These are phyloP conservation scores for Trichophyton equinum DNA, from an alignment of 2,329 filamentous ascomycete genomes.

Conservation along the genomic window DNA sequence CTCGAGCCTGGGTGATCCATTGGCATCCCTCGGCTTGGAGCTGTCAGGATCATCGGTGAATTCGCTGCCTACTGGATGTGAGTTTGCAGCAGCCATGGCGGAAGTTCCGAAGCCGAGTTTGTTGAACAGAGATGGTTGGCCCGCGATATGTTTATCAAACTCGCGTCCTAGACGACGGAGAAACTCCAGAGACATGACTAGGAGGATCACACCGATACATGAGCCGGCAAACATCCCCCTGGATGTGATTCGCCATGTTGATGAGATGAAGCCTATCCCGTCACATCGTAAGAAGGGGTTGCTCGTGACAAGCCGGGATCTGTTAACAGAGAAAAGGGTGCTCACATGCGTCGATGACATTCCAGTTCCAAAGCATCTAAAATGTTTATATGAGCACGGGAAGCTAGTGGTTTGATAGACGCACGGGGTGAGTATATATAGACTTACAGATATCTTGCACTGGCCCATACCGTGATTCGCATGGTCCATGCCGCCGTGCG, in stretches of 20 bases:
- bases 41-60: not conserved
- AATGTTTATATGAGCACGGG: not conserved
- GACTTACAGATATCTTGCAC: constrained; percentile 24
- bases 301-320: not conserved
- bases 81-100: not conserved
- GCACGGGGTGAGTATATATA: not conserved
- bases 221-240: constrained; percentile 63
- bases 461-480: constrained; percentile 12
- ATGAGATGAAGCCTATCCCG: constrained; percentile 51
- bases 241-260: constrained; percentile 57
- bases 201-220: constrained; percentile 64
- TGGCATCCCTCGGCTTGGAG: not conserved
- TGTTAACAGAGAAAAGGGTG: not conserved
- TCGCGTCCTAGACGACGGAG: constrained; percentile 59
- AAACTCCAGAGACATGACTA: constrained; percentile 59
- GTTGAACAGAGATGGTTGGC: constrained; percentile 32
- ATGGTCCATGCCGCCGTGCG: constrained; percentile 9
- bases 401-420: not conserved
- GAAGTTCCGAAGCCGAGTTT: constrained; percentile 11
- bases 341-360: constrained; percentile 52
- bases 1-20: not conserved
- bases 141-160: constrained; percentile 56
- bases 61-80: not conserved
- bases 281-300: not conserved
- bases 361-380: constrained; percentile 73